Percentiles rank a stretch among this genome's conserved stretches.
phyloP scores from a whole-genome alignment of 2,329 filamentous ascomycete genomes.

The Cladosporium sp. region DNA sequence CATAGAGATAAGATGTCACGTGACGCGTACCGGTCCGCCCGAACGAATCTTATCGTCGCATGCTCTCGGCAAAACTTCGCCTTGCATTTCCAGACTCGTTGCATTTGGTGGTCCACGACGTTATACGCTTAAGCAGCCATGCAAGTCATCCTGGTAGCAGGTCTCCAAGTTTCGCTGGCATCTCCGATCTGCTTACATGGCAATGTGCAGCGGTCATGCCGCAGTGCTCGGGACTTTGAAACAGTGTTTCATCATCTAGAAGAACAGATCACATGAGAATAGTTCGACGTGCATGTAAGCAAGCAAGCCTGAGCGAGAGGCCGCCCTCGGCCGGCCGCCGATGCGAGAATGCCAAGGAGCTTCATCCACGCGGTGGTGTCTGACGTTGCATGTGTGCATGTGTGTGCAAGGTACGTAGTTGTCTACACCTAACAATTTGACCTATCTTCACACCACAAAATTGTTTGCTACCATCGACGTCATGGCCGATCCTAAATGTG shows the following conservation, averaged over 20 bases:
- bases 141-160: too few species aligned
- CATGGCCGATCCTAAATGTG: not conserved
- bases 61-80: too few species aligned
- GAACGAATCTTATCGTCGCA: too few species aligned
- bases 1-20: too few species aligned
- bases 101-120: too few species aligned
- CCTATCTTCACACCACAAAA: not conserved
- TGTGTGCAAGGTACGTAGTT: not conserved
- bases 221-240: not conserved
- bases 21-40: too few species aligned
- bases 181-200: too few species aligned
- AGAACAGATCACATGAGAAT: not conserved
- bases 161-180: too few species aligned
- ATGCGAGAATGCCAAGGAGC: not conserved
- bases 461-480: conserved; percentile 1
- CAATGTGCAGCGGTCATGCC: too few species aligned
- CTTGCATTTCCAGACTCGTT: too few species aligned
- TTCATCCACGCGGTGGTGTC: not conserved
- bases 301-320: not conserved
- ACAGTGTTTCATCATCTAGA: not conserved
- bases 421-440: not conserved
- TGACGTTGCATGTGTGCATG: not conserved
- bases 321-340: not conserved
- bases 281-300: too few species aligned
- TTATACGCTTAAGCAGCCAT: too few species aligned